Evolutionary conservation across 2,329 filamentous ascomycete genomes (phyloP).

Genomic region (Fusarium papillatum): DNA sequence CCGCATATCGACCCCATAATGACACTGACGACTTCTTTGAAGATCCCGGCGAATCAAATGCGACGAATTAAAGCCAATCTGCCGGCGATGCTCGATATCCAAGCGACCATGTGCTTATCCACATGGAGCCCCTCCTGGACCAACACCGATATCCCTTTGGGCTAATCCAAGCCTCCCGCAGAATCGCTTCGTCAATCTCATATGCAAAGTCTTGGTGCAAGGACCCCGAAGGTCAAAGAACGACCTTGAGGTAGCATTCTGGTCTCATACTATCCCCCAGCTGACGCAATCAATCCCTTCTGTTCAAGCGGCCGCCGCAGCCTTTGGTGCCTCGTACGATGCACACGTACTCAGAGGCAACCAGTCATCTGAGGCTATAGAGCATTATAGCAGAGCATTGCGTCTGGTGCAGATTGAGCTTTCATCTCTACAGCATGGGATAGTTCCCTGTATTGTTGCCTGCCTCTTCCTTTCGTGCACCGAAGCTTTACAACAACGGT

Average conservation of each 20-base stretch:
- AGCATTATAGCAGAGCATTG: background rate
- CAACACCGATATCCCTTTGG: background rate
- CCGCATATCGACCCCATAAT: rapidly evolving
- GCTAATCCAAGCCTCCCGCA: background rate
- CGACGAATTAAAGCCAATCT: background rate
- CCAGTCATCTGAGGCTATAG: background rate
- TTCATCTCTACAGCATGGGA: background rate
- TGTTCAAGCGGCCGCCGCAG: background rate
- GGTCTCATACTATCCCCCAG: background rate
- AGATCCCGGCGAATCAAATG: background rate
- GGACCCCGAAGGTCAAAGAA: background rate
- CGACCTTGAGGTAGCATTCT: background rate
- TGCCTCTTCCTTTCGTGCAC: background rate
- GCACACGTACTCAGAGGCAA: background rate
- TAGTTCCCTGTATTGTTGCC: background rate
- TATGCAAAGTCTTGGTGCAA: background rate
- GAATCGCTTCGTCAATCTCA: background rate
- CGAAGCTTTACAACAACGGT: background rate
- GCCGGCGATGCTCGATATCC: background rate
- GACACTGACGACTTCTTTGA: background rate
- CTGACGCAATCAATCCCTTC: background rate
- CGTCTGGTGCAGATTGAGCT: background rate
- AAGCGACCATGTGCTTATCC: background rate
- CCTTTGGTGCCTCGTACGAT: background rate
- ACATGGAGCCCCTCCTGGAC: background rate